phyloP scores from a whole-genome alignment of 1,139 yeast genomes.

The Arxiozyma heterogenica region DNA sequence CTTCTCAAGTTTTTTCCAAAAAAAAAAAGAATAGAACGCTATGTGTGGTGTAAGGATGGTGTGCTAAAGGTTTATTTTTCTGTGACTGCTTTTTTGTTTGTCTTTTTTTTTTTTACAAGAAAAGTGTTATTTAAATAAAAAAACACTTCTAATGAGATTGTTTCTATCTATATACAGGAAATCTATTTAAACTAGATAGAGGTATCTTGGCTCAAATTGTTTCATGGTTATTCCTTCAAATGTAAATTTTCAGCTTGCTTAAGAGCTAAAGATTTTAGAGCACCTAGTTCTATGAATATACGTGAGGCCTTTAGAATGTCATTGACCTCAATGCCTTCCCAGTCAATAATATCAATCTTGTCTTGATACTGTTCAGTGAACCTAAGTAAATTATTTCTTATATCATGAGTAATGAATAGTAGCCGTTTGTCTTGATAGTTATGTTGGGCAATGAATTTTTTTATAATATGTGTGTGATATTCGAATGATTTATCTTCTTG shows the following conservation, averaged over 20 bases:
- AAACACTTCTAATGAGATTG: background rate
- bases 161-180: background rate
- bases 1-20: background rate
- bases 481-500: background rate
- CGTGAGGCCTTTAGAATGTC: conserved; percentile 76
- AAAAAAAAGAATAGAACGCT: too few relatives aligned
- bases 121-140: too few relatives aligned
- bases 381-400: conserved; percentile 27
- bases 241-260: background rate
- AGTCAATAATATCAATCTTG: conserved; percentile 57
- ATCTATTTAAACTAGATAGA: background rate
- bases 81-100: background rate
- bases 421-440: conserved; percentile 46
- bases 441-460: conserved; percentile 51
- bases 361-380: conserved; percentile 37
- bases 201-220: too few relatives aligned
- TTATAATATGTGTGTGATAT: conserved; percentile 37
- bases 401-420: conserved; percentile 45
- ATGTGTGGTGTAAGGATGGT: background rate
- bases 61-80: background rate
- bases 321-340: conserved; percentile 76
- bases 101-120: too few relatives aligned
- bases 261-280: conserved; percentile 45
- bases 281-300: conserved; percentile 62
- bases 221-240: background rate